Evolutionary conservation across 2,329 filamentous ascomycete genomes (phyloP), one percentile per base, ranked within the genome.

Genomic region (Triangularia setosa): DNA sequence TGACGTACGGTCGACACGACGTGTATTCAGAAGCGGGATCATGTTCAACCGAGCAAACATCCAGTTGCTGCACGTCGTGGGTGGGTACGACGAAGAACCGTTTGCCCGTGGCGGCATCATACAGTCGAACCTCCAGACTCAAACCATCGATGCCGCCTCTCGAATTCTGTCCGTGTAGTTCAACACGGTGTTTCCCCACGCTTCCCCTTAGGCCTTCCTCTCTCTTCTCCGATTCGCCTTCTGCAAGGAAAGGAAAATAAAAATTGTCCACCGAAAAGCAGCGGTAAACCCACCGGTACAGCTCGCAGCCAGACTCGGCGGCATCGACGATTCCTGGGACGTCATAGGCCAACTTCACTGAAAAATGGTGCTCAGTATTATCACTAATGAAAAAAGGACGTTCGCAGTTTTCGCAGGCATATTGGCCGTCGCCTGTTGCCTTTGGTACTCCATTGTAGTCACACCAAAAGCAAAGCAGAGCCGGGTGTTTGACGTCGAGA

Each of bases 271-370:
- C 8, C n/a, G n/a, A n/a, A 25, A 27, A 4, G 21, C 2, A 16
- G 52, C 25, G 18, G 54, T 25, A 16, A 7, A 64, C 14, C 62
- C 62, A 64, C 11, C 58, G 62, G 12, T 64, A 64, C n/a, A 64
- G 21, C 23, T 58, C 58, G 25, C 63, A 64, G 21, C 59, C 63
- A 6, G 40, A 54, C 18, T 48, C 18, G 7, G 40, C 40, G n/a
- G 40, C 40, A 3, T 21, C 40, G 6, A 9, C 7, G 11, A 21
- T 14, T 18, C 12, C 9, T 5, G 4, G 4, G 6, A 48, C 5
- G 6, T 18, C 18, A 14, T 48, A 48, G 2, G n/a, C 4, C n/a
- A 48, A 9, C n/a, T 48, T 48, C 7, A 21, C 4, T 4, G n/a
- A 21, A 21, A 16, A 48, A 3, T 48, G n/a, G 1, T 48, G 12